These are phyloP conservation scores for Acanthamoeba divionensis DNA, from an alignment of 208 protist species.

Conservation along the genomic window DNA sequence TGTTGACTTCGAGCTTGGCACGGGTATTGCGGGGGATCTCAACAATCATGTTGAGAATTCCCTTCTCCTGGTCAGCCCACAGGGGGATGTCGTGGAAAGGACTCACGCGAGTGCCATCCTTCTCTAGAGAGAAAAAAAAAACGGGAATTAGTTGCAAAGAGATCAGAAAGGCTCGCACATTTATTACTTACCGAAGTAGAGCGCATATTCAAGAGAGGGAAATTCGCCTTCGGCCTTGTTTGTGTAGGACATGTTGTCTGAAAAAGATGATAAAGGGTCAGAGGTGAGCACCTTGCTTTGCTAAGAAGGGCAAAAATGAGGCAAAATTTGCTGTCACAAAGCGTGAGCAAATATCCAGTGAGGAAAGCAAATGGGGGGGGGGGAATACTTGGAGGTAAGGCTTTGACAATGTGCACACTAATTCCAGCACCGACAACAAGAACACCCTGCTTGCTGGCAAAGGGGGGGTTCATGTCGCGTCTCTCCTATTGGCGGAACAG, in stretches of 20 bases:
- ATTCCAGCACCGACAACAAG: too few relatives aligned
- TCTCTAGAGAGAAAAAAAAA: background rate
- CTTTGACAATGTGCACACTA: too few relatives aligned
- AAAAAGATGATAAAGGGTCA: too few relatives aligned
- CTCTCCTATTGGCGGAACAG: too few relatives aligned
- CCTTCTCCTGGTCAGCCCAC: constrained; percentile 9
- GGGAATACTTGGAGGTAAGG: too few relatives aligned
- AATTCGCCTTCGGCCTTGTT: background rate
- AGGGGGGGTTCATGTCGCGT: too few relatives aligned
- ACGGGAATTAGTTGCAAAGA: background rate
- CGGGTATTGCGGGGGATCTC: constrained; percentile 78
- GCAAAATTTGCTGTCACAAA: too few relatives aligned
- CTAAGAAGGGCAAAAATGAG: too few relatives aligned
- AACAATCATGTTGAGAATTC: constrained; percentile 73
- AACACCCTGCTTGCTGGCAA: too few relatives aligned
- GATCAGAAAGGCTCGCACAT: background rate
- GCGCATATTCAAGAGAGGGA: background rate
- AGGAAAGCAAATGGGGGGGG: too few relatives aligned
- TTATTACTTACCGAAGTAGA: background rate
- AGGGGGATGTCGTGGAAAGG: constrained; percentile 81
- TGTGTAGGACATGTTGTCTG: constrained; percentile 4
- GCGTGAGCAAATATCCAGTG: too few relatives aligned
- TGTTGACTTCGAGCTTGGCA: constrained; percentile 75
- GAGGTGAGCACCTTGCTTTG: too few relatives aligned
- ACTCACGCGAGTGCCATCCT: constrained; percentile 62